Conservation (phyloP, 176 grass and related monocot species). For the Typha latifolia region DNA sequence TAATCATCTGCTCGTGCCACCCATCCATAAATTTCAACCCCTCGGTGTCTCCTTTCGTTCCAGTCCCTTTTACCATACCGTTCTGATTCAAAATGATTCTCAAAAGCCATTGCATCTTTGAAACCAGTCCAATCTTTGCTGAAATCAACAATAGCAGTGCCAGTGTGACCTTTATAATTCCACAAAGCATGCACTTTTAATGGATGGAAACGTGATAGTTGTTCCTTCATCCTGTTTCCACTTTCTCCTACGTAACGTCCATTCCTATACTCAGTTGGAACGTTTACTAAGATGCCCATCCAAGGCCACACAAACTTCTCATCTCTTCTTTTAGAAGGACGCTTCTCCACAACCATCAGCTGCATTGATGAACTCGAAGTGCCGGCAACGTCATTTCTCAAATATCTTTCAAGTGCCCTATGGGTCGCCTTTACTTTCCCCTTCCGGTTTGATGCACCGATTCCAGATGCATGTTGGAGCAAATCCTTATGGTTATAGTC, state of each 20-base stretch:
- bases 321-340: neutral
- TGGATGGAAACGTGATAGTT: slow-evolving; percentile 17
- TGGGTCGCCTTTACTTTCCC: slow-evolving; percentile 44
- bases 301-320: slow-evolving; percentile 9
- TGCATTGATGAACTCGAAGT: slow-evolving; percentile 3
- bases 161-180: slow-evolving; percentile 50
- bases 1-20: slow-evolving; percentile 44
- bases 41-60: slow-evolving; percentile 21
- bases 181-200: slow-evolving; percentile 39
- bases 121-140: slow-evolving; percentile 49
- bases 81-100: slow-evolving; percentile 36
- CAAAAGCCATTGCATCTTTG: slow-evolving; percentile 38
- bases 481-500: slow-evolving; percentile 43
- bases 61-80: slow-evolving; percentile 37
- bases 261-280: slow-evolving; percentile 36
- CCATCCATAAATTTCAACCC: slow-evolving; percentile 39
- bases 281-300: slow-evolving; percentile 44
- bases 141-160: slow-evolving; percentile 47
- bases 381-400: slow-evolving; percentile 28
- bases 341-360: neutral
- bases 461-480: slow-evolving; percentile 40
- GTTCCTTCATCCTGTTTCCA: slow-evolving; percentile 26
- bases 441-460: slow-evolving; percentile 41
- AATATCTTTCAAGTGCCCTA: slow-evolving; percentile 32
- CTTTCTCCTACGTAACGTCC: slow-evolving; percentile 39